A percentile compares a stretch with the other conserved stretches of the same genome.
phyloP scores from a whole-genome alignment of 2,329 filamentous ascomycete genomes.

The Parastagonospora nodorum region DNA sequence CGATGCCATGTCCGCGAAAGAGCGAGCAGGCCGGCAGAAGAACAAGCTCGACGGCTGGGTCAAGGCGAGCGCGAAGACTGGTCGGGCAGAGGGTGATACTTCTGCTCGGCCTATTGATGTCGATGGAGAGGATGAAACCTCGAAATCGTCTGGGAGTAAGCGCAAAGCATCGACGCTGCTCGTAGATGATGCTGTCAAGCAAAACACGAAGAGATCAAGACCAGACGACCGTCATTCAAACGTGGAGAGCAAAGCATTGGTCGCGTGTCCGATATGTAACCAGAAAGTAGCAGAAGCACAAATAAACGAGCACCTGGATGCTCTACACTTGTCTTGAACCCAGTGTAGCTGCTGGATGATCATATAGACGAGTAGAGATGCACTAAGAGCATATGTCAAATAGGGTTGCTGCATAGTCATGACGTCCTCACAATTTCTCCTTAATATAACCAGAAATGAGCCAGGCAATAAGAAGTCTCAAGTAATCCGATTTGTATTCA shows the following conservation, averaged over 20 bases:
- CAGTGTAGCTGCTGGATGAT: background rate
- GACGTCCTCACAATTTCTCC: too few relatives aligned
- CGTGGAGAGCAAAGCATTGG: conserved; percentile 26
- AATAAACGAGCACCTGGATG: conserved; percentile 50
- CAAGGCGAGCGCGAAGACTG: conserved; percentile 22
- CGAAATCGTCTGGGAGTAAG: conserved; percentile 8
- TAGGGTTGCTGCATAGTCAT: too few relatives aligned
- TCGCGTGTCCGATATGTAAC: conserved; percentile 50
- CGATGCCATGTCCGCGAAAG: conserved; percentile 45
- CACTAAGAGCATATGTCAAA: too few relatives aligned
- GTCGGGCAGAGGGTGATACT: conserved; percentile 15
- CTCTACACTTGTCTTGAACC: conserved; percentile 21
- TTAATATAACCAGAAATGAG: too few relatives aligned
- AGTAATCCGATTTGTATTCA: too few relatives aligned
- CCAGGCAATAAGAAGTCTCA: too few relatives aligned
- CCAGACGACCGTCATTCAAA: conserved; percentile 14
- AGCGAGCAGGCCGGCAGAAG: conserved; percentile 50
- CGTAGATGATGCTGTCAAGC: conserved; percentile 5
- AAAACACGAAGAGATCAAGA: conserved; percentile 23
- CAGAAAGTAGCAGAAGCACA: conserved; percentile 29
- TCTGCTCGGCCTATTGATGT: conserved; percentile 7
- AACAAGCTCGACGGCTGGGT: conserved; percentile 53
- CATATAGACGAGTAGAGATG: too few relatives aligned
- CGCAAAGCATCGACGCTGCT: conserved; percentile 10
- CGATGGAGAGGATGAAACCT: conserved; percentile 14